Conservation (phyloP, 805 yeast genomes). For the Saturnispora besseyi region DNA sequence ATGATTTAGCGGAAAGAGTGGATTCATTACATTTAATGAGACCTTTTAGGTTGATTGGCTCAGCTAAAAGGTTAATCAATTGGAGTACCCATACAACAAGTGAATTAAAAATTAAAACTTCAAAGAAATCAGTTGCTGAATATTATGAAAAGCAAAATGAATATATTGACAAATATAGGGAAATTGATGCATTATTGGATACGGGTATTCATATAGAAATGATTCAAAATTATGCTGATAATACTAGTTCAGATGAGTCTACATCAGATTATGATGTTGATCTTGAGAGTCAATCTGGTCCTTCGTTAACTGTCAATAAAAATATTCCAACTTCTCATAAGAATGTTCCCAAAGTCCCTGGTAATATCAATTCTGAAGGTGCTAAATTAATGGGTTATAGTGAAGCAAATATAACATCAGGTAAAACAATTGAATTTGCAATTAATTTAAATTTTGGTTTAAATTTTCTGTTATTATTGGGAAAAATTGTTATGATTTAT, state of each 20-base stretch:
- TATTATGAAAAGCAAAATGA: constrained; percentile 55
- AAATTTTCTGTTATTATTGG: constrained; percentile 49
- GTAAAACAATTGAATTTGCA: constrained; percentile 39
- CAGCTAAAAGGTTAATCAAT: constrained; percentile 27
- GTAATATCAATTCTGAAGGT: constrained; percentile 49
- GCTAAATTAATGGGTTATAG: constrained; percentile 39
- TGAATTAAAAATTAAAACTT: constrained; percentile 19
- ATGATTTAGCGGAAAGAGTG: constrained; percentile 18
- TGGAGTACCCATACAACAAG: constrained; percentile 30
- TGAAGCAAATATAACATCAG: constrained; percentile 27
- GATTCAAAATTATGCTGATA: constrained; percentile 48
- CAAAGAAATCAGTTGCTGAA: constrained; percentile 25
- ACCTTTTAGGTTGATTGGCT: constrained; percentile 40
- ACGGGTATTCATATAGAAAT: constrained; percentile 60
- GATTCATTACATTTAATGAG: constrained; percentile 35
- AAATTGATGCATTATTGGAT: constrained; percentile 58
- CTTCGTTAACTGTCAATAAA: not conserved
- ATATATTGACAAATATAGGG: constrained; percentile 44
- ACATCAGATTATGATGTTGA: constrained; percentile 16
- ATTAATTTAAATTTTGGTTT: constrained; percentile 55
- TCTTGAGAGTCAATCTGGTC: constrained; percentile 1
- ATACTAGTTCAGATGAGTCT: constrained; percentile 14
- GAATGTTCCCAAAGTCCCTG: constrained; percentile 36
- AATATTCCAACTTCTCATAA: not conserved
- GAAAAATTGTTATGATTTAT: constrained; percentile 51